Evolutionary conservation across 495 filamentous ascomycete genomes (phyloP), one percentile per base, ranked within the genome.

Genomic region (Hypoxylon lienhwacheense): DNA sequence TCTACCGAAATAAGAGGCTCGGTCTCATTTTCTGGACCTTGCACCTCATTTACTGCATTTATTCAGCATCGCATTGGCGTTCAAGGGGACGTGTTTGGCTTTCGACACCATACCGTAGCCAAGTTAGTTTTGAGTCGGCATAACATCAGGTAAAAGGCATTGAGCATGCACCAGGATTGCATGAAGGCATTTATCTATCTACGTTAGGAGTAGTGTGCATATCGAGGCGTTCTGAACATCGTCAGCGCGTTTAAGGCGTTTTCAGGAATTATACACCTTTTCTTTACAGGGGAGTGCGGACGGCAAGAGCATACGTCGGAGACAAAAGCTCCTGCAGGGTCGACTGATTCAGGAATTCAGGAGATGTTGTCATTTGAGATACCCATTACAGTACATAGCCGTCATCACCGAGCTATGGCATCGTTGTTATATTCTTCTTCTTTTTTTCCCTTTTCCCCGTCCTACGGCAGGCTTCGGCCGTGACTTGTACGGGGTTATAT

Each of bases 121-220:
- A 15, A n/a, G n/a, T 21, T 33, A 16, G 21, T 22, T 44, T 48
- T 41, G 12, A 17, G 32, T 55, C 43, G 35, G 41, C 43, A 59
- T 53, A 53, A 19, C 28, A 40, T 25, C 21, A 14, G 20, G 40
- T 20, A 57, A n/a, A n/a, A n/a, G n/a, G n/a, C n/a, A n/a, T n/a
- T n/a, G n/a, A n/a, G n/a, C n/a, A n/a, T n/a, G n/a, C n/a, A n/a
- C n/a, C 48, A 37, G 37, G 34, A 24, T 31, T 12, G 26, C 22
- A 51, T 41, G 55, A 52, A 43, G 48, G 29, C 24, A 35, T 34
- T 33, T 8, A 36, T 47, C 43, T 47, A 43, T 47, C 43, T 47
- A 43, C 43, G 53, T 58, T 58, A 35, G 47, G 25, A 34, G 42
- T 52, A 26, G n/a, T 16, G 47, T 58, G 22, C 52, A 47, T 43